Evolutionary conservation across 2,329 filamentous ascomycete species (phyloP), one percentile per base, ranked within the genome.

Genomic region (Talaromyces albobiverticillius): DNA sequence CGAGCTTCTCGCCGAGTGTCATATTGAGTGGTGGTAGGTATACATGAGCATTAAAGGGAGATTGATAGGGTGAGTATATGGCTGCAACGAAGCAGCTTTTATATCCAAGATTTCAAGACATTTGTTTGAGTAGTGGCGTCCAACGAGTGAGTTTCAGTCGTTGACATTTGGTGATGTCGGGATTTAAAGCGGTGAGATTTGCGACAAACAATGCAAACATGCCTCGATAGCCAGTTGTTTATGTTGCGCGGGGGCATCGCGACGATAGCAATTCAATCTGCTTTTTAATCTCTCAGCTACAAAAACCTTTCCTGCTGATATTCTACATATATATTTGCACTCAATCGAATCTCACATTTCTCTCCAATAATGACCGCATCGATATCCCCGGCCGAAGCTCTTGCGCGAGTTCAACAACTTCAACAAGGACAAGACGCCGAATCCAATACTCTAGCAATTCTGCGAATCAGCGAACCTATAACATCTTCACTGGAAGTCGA

Each of bases 401-500:
- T 66, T 18, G 54, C 61, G 20, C 73, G 80, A 46, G 75, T 89
- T 2, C 79, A 85, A 47, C 57, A 62, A 16, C 56, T 71, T 6
- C 59, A 67, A 29, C 32, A 62, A 34, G 61, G 69, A 7, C 59
- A 79, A 53, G 67, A 70, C 43, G 26, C 18, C 9, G 46, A 51
- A 31, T 38, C 50, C 10, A 61, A 62, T 9, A 62, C 64, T 29
- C 79, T 94, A 57, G 86, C 86, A 51, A 90, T 95, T 62, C 78
- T 93, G 61, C 85, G 83, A 61, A 84, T 94, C 63, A 88, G 86
- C 67, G 88, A 91, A 65, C 86, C 88, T 31, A 85, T 93, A 47
- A 81, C 82, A 38, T 79, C 81, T 3, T 56, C 51, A 14, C 52
- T 62, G 22, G 64, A 70, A 20, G 54, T 59, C n/a, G 61, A 63